Evolutionary conservation across 148 eudicot species (phyloP), one percentile per base, ranked within the genome.

Genomic region (Vaccinium corymbosum): DNA sequence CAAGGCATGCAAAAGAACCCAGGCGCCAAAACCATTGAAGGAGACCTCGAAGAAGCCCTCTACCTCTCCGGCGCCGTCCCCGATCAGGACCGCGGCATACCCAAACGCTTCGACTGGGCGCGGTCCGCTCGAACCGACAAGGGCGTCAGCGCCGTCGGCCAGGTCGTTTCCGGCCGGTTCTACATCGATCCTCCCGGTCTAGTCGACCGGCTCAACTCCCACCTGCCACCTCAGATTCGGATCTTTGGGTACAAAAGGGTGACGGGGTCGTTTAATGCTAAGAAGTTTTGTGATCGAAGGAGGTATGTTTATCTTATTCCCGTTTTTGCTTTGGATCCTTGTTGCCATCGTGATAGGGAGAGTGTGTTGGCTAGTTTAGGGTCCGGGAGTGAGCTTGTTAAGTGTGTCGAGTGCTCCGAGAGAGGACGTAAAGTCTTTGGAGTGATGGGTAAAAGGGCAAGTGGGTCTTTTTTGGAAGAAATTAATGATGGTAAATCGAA

Each of bases 1-100:
- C 95, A 94, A 76, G 99, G 99, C 0, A 97, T 97, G 98, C 97
- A 97, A 50, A 97, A 91, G 38, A 97, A 97, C 84, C 98, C 98
- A 6, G 98, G 98, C 8, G 99, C 99, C 55, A 97, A 97, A 86
- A 97, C 99, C 75, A 97, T 97, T 68, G 99, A 97, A 85, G 95
- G 92, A 35, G 99, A 96, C 83, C 90, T 96, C 61, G 98, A 96
- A 84, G 93, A 94, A 87, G 99, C 99, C 68, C 94, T 96, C 15
- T 94, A 80, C 77, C 82, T 83, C 14, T 57, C 99, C 55, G 94
- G 93, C 20, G 97, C 95, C 14, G 92, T 96, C 7, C 95, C 99
- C 13, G 95, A 91, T 17, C 82, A 74, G 0, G 95, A 94, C 68
- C 87, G 93, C 4, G 93, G 92, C 6, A 87, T 77, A 56, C 94